Evolutionary conservation across 2,329 filamentous ascomycete species (phyloP), one percentile per base, ranked within the genome.

Genomic region (Aspergillus sp.): DNA sequence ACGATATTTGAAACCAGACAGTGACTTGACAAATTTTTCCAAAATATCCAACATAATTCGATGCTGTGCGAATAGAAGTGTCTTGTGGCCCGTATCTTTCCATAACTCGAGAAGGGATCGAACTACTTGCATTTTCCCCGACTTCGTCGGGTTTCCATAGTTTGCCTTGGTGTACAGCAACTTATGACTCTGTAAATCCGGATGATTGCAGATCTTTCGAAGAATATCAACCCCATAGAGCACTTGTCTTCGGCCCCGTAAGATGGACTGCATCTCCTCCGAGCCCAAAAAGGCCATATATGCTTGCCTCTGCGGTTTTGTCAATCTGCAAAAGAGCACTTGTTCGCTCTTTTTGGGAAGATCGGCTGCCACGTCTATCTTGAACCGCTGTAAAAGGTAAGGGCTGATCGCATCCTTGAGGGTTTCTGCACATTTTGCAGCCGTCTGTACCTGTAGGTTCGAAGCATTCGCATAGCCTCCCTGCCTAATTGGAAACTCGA

Each of bases 151-250:
- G 61, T 82, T 86, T 3, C 95, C 95, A 78, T 93, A 98, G 11
- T 83, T 86, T 1, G 81, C 70, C 64, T 89, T 88, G 54, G 79
- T 76, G 0, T 82, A 81, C 19, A 83, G 64, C 1, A 79, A 76
- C 65, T 83, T 84, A 66, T 87, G 90, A 65, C 95, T 87, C 2
- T 89, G 79, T 1, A 99, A 80, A 75, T 99, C 95, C 0, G 96
- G 95, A 68, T 99, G 96, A 62, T 99, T 99, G 79, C 93, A 98
- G 54, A 99, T 93, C 75, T 99, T 99, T 51, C 95, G 88, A 40
- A 99, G 79, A 24, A 93, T 89, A 66, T 97, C 93, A 61, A 99
- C 91, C 7, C 93, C 95, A 66, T 89, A 96, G 0, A 99, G 80
- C 2, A 91, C 89, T 68, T 96, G 89, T 4, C 88, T 84, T 59